Base-by-base conservation (phyloP, 1,284 basidiomycete species). In the Microstroma glucosiphilum region DNA sequence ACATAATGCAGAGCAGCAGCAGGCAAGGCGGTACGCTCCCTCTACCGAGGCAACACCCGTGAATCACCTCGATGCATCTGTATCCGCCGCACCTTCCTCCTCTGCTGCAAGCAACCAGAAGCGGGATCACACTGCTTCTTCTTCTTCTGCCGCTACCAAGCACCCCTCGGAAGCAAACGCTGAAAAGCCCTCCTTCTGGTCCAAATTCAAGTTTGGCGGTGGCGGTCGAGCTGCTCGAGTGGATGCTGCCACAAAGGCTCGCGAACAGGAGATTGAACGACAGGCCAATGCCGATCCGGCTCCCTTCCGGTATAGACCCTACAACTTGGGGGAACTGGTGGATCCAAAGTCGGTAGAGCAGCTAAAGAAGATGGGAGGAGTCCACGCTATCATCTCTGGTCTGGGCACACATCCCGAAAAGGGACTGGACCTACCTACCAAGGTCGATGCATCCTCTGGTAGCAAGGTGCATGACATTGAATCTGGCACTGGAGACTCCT, bases 301-400 rank as follows among this genome's bases (percentile, higher is more conserved):
- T 23, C 76, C 76, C 17, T 78, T 78, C 62, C 66, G 58, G 6
- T 66, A 68, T 41, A 60, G 86, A 85, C 91, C 93, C 0, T 86
- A 85, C 65, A 82, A 84, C 60, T 86, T 98, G 6, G 92, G 92
- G 21, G 85, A 87, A 65, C 85, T 97, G 56, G 86, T 97, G 56
- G 93, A 97, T 79, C 92, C 92, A 19, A 93, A 93, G 81, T 81
- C 78, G 57, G 72, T 93, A 8, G 84, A 87, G 1, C 80, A 84
- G 41, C 84, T 98, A 19, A 82, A 83, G 43, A 81, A 81, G 15
- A 83, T 96, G 58, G 93, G 92, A 26, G 94, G 96, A 48, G 81
- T 85, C 2, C 72, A 83, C 1, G 86, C 85, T 9, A 76, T 98
- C 17, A 78, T 94, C 21, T 80, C 82, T 6, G 87, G 89, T 1